A percentile compares a stretch with the other conserved stretches of the same genome.
Conservation (phyloP, 1,284 basidiomycete species). For the Rhodotorula sp. region DNA sequence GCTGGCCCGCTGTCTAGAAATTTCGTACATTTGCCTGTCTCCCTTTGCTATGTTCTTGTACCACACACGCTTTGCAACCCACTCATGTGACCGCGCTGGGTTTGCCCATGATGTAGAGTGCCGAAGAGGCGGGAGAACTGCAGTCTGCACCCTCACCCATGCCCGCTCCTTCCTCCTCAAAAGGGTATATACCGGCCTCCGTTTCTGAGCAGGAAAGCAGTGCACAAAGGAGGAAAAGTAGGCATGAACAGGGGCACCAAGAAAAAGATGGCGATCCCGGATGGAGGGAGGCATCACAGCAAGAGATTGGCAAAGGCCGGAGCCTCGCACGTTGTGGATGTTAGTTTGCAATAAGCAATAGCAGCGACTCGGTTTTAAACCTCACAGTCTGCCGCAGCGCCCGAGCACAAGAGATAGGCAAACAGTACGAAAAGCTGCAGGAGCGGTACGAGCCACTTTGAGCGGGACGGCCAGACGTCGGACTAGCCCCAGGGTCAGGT, state of each 20-base stretch:
- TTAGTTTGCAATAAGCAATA: conserved; percentile 33
- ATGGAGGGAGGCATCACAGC: not conserved
- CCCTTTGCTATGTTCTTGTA: not conserved
- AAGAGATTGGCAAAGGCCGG: conserved; percentile 17
- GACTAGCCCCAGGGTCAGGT: not conserved
- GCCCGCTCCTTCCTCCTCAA: not conserved
- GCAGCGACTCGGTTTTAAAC: conserved; percentile 28
- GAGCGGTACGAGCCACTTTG: not conserved
- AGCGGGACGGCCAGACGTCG: not conserved
- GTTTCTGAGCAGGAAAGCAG: too few species aligned
- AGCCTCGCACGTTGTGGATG: conserved; percentile 11
- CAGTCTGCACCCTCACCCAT: not conserved
- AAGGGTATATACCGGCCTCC: not conserved
- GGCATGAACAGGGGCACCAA: too few species aligned
- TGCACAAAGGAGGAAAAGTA: too few species aligned
- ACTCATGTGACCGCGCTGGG: too few species aligned
- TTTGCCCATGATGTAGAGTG: too few species aligned
- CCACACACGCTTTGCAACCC: too few species aligned
- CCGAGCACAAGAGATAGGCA: conserved; percentile 17
- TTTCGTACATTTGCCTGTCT: not conserved
- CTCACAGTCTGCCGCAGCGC: conserved; percentile 28
- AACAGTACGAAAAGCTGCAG: not conserved
- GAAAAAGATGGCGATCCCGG: not conserved
- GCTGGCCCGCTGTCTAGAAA: too few species aligned
- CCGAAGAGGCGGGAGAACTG: not conserved